phyloP scores from a whole-genome alignment of 2,329 filamentous ascomycete genomes.

The Chaetomiaceae sp. region DNA sequence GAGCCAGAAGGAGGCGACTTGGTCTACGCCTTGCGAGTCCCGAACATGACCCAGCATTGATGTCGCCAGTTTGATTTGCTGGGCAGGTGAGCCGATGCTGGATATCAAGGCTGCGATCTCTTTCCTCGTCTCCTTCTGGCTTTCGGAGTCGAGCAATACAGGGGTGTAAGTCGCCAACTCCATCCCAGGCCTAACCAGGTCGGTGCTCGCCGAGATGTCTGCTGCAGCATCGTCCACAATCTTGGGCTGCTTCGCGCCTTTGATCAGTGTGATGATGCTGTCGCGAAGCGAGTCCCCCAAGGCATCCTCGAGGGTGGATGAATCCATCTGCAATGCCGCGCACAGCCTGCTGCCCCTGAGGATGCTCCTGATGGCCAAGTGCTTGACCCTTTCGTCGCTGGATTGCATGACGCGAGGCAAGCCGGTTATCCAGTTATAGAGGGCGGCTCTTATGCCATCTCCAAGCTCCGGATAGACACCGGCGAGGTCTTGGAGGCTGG shows the following conservation, averaged over 20 bases:
- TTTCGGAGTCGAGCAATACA: constrained; percentile 59
- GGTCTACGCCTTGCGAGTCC: constrained; percentile 52
- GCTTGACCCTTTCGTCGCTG: constrained; percentile 74
- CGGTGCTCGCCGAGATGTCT: constrained; percentile 30
- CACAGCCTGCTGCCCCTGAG: constrained; percentile 66
- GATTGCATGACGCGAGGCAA: constrained; percentile 80
- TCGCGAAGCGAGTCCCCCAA: constrained; percentile 69
- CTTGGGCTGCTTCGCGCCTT: constrained; percentile 31
- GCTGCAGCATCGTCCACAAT: constrained; percentile 33
- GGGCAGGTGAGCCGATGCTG: constrained; percentile 52
- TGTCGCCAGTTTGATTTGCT: constrained; percentile 56
- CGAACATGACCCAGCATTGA: constrained; percentile 62
- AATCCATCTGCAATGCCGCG: constrained; percentile 58
- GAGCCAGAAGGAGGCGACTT: constrained; percentile 75
- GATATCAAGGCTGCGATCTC: constrained; percentile 56
- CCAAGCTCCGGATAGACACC: constrained; percentile 50
- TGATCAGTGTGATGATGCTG: constrained; percentile 53
- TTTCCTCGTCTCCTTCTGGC: constrained; percentile 58
- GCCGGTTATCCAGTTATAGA: constrained; percentile 77
- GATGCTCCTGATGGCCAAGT: constrained; percentile 69
- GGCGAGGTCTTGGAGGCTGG: constrained; percentile 56
- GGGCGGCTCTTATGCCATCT: constrained; percentile 58
- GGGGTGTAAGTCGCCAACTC: constrained; percentile 47
- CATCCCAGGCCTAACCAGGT: constrained; percentile 25
- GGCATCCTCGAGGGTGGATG: constrained; percentile 61